Evolutionary conservation across 176 grass and related monocot genomes (phyloP).

Genomic region (Cocos nucifera): DNA sequence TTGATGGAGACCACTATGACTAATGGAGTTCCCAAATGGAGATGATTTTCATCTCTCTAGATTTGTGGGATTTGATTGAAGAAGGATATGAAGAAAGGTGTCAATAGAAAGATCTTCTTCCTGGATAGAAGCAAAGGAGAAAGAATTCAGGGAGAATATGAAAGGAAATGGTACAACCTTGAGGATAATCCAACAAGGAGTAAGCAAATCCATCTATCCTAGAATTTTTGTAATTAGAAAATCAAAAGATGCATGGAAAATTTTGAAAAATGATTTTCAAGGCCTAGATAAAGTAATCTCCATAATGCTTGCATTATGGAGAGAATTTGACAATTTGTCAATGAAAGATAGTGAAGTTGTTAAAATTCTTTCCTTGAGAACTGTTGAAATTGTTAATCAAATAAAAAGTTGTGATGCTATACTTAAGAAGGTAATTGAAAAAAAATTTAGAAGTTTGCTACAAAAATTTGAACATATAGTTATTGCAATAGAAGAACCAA

Average conservation of each 20-base stretch:
- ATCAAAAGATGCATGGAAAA: not conserved
- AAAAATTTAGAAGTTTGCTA: not conserved
- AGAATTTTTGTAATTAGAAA: not conserved
- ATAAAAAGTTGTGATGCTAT: not conserved
- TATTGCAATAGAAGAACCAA: not conserved
- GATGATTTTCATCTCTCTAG: too few relatives aligned
- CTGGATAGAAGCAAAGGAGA: too few relatives aligned
- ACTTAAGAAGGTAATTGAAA: not conserved
- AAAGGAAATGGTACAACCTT: not conserved
- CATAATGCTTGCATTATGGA: not conserved
- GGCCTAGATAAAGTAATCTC: not conserved
- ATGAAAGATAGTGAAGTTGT: not conserved
- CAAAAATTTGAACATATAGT: slow-evolving; percentile 2
- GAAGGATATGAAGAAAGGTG: too few relatives aligned
- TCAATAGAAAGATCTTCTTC: too few relatives aligned
- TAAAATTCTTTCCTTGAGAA: not conserved
- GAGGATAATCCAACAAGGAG: not conserved
- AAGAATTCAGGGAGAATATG: not conserved
- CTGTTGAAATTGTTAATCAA: not conserved
- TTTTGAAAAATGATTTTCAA: not conserved
- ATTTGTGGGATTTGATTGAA: too few relatives aligned
- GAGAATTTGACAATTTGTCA: slow-evolving; percentile 1
- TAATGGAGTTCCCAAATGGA: too few relatives aligned
- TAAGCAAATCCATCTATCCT: not conserved
- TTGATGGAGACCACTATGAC: too few relatives aligned